Base-by-base conservation (phyloP, 2,329 filamentous ascomycete genomes). In the Botrytis cinerea region DNA sequence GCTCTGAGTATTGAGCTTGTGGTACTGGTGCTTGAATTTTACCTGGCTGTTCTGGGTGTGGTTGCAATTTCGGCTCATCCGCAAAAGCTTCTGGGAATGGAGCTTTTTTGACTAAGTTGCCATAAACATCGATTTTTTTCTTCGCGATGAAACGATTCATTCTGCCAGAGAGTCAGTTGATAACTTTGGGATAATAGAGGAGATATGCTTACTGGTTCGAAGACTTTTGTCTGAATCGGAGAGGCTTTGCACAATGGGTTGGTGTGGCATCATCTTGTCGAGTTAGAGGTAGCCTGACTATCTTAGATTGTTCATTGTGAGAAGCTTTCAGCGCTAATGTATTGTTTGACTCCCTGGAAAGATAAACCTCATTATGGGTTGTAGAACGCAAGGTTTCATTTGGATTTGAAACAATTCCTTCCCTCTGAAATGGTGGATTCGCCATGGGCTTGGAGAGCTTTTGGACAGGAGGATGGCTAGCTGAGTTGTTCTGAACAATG, bases 61-160 rank as follows among this genome's bases (percentile, higher is more conserved):
- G 18, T 68, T 45, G 66, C 3, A 25, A 54, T 57, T 32, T 69
- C 18, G 48, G n/a, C 32, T 59, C 35, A 8, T 57, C 35, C 25
- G n/a, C 22, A 45, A 32, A 22, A 25, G 48, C 66, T 20, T 69
- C 66, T 57, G 66, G 66, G 40, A 69, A 69, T 32, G 66, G 66
- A 18, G 5, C 6, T 45, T 57, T 69, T 20, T 57, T 69, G 48
- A 43, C 38, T 20, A 45, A 25, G 10, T 57, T 59, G 3, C 62
- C 62, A 12, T 54, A 35, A 57, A 69, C n/a, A 32, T 57, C 9
- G 66, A 69, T 32, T 45, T 69, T 69, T 10, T 10, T 66, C 38
- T 54, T 45, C n/a, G 16, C 66, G 54, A 18, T 16, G n/a, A 32
- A 22, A 18, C 66, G 66, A n/a, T 69, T 69, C 18, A 45, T 9